Base-by-base conservation (phyloP, 2,329 filamentous ascomycete species). In the Exserohilum rostratum region DNA sequence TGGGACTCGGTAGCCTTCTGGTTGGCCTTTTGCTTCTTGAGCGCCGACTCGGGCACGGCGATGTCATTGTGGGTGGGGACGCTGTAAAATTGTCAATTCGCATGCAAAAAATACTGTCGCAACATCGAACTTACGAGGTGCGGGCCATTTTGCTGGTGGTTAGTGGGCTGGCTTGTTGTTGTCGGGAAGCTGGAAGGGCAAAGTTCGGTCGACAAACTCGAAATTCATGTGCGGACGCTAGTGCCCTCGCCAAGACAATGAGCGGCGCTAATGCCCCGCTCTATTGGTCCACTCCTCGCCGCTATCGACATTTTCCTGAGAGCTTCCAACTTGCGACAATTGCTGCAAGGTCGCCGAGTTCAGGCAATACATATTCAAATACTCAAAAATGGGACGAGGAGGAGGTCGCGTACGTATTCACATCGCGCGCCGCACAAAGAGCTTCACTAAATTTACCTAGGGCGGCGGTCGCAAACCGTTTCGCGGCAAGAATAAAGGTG, bases 21-120 rank as follows among this genome's bases (percentile, higher is more conserved):
- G 85, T 97, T 92, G 81, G 87, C 91, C 93, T 99, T 99, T 86
- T 95, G 91, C 91, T 99, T 99, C 91, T 99, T 99, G 81, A 99
- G 90, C 77, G 98, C 90, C 76, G 95, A 97, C 91, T 99, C 95
- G 74, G 95, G 95, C 79, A 98, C 92, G 80, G 97, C 86, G 80
- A 99, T 88, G 82, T 98, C 90, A 82, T 98, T 91, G 81, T 93
- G 83, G 82, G 93, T 95, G 73, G 95, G 91, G 77, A 96, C 90
- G 83, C 87, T 87, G 59, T 3, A 38, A 3, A n/a, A 10, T 17
- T 3, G n/a, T 30, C 39, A 27, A 42, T 56, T 52, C 53, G 52
- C 12, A 37, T 18, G 9, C 7, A 9, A 20, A 33, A 33, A 25
- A 30, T 17, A 10, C 20, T 15, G 9, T 10, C 30, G 27, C 25